Evolutionary conservation across 768 basidiomycete genomes (phyloP).

Genomic region (Imleria badia): DNA sequence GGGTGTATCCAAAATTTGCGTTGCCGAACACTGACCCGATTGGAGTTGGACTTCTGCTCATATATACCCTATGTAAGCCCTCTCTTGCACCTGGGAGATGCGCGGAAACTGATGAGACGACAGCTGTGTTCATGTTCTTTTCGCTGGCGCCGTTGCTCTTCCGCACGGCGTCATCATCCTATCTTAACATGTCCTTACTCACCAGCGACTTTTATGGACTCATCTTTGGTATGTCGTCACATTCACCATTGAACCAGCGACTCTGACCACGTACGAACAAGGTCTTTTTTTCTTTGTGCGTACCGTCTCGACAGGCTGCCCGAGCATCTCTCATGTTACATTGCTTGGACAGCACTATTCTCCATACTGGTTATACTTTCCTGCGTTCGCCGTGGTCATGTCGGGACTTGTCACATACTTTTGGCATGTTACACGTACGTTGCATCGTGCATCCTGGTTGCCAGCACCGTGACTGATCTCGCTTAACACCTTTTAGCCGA

Average conservation of each 20-base stretch:
- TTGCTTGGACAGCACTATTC: conserved; percentile 57
- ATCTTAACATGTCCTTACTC: conserved; percentile 81
- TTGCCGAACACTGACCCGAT: conserved; percentile 36
- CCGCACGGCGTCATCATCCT: conserved; percentile 81
- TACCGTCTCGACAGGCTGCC: neutral
- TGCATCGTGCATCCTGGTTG: neutral
- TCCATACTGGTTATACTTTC: conserved; percentile 89
- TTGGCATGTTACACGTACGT: conserved; percentile 80
- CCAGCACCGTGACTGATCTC: neutral
- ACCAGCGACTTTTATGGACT: conserved; percentile 88
- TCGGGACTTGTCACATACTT: conserved; percentile 79
- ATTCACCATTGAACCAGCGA: neutral
- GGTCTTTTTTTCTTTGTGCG: conserved; percentile 55
- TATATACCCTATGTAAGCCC: conserved; percentile 41
- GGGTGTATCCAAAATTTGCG: conserved; percentile 19
- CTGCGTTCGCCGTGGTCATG: conserved; percentile 70
- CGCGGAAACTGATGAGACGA: neutral
- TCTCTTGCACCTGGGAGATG: neutral
- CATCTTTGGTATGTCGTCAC: conserved; percentile 50
- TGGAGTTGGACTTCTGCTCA: conserved; percentile 47
- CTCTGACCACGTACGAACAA: conserved; percentile 13
- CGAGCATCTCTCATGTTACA: neutral
- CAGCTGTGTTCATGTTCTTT: conserved; percentile 78
- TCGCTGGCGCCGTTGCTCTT: conserved; percentile 81
- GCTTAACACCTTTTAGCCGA: conserved; percentile 50